A percentile compares a stretch with the other conserved stretches of the same genome.
phyloP scores from a whole-genome alignment of 352 stramenopile genomes.

The Globisporangium nunn region DNA sequence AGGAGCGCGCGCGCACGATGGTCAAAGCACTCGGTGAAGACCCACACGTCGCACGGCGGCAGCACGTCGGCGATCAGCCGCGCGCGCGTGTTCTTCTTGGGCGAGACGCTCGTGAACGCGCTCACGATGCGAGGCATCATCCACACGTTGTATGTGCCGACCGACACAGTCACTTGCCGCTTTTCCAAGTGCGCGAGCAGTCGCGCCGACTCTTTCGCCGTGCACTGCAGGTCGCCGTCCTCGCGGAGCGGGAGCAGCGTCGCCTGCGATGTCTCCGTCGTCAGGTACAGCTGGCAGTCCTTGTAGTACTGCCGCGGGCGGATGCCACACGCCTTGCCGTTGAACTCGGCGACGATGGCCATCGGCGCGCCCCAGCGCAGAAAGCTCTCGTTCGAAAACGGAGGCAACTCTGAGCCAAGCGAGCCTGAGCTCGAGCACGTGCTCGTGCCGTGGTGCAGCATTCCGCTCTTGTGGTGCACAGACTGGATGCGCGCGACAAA shows the following conservation, averaged over 20 bases:
- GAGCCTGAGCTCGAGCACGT: neutral
- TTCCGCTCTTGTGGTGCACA: constrained; percentile 21
- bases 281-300: constrained; percentile 69
- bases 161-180: constrained; percentile 39
- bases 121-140: constrained; percentile 79
- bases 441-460: neutral
- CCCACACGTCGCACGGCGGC: constrained; percentile 60
- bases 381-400: constrained; percentile 18
- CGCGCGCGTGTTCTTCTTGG: constrained; percentile 73
- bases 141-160: constrained; percentile 81
- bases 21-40: constrained; percentile 80
- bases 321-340: constrained; percentile 47
- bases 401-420: neutral
- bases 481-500: constrained; percentile 48
- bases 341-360: constrained; percentile 48
- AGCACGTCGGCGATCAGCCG: constrained; percentile 61
- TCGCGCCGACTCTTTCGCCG: constrained; percentile 67
- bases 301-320: constrained; percentile 71
- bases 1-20: constrained; percentile 57
- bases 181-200: constrained; percentile 52
- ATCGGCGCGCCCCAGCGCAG: constrained; percentile 64
- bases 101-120: constrained; percentile 57
- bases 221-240: constrained; percentile 50
- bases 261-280: constrained; percentile 38
- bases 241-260: constrained; percentile 69